Evolutionary conservation across 2,329 filamentous ascomycete genomes (phyloP).

Genomic region (Alternaria consortialis): DNA sequence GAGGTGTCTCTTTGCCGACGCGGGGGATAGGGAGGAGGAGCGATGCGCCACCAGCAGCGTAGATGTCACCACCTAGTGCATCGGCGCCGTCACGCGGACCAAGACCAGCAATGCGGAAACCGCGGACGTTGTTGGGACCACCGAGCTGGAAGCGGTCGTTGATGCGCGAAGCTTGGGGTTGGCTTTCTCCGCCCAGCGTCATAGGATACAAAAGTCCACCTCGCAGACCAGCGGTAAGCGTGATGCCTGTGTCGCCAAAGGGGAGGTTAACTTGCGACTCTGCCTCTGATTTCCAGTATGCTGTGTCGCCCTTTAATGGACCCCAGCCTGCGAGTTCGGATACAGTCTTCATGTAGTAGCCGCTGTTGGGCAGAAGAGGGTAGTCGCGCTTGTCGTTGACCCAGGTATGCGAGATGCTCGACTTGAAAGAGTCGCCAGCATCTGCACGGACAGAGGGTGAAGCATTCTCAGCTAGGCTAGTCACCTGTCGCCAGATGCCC

Average conservation of each 20-base stretch:
- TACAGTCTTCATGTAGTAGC: constrained; percentile 80
- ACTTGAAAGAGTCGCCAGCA: constrained; percentile 91
- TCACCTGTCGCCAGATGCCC: constrained; percentile 87
- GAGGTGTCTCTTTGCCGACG: constrained; percentile 80
- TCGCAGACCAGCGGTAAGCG: constrained; percentile 81
- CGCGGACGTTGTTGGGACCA: constrained; percentile 91
- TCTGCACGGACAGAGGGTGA: constrained; percentile 84
- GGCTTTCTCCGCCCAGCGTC: constrained; percentile 65
- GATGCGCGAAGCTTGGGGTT: constrained; percentile 75
- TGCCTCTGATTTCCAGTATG: constrained; percentile 92
- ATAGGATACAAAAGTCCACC: constrained; percentile 86
- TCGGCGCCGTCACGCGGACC: constrained; percentile 88
- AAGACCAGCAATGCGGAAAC: constrained; percentile 88
- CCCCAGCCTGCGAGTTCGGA: constrained; percentile 90
- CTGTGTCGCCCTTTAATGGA: constrained; percentile 83
- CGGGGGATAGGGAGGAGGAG: constrained; percentile 85
- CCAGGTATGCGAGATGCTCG: constrained; percentile 82
- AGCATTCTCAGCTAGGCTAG: constrained; percentile 76
- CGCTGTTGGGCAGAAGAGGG: constrained; percentile 81
- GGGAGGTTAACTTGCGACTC: constrained; percentile 81
- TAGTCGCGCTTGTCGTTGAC: constrained; percentile 83
- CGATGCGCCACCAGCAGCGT: constrained; percentile 87
- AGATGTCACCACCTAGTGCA: constrained; percentile 89
- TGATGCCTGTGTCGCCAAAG: constrained; percentile 78
- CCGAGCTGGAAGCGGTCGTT: constrained; percentile 97